Evolutionary conservation across 2,329 filamentous ascomycete genomes (phyloP), one percentile per base, ranked within the genome.

Genomic region (Neofusicoccum sp.): DNA sequence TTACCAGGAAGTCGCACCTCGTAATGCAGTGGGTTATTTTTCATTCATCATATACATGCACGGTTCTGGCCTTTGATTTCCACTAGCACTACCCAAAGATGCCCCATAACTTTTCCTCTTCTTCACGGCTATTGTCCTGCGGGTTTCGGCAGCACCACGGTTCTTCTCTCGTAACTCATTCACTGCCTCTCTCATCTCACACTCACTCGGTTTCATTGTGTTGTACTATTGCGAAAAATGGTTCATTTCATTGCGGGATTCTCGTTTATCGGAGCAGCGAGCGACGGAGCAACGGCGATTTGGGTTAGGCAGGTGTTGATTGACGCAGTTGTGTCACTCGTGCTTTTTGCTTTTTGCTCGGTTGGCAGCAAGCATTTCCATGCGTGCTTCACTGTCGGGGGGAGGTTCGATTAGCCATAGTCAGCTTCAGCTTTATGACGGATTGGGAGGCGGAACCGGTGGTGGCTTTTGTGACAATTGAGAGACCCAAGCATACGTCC

Each of bases 231-330:
- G 51, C 51, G 38, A 40, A 56, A 56, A 56, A 56, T 28, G 51
- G 51, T 31, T 38, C 51, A 56, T 56, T 56, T 56, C 36, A n/a
- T 56, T 43, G 51, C 51, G 54, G 54, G 54, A 44, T 57, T 60
- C 47, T 49, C 57, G 45, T 51, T 54, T 48, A 28, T 38, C 44
- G 58, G 58, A 53, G 58, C 40, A 60, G 44, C 44, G 44, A 60
- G 58, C 58, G 58, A 60, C 26, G 58, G 58, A 60, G 58, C 58
- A 60, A 38, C n/a, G 58, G 58, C 58, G 58, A 53, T 60, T 60
- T 45, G 54, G 54, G 41, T 26, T 31, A 44, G 54, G 54, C 54
- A 43, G 41, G 54, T 58, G 58, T 41, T 60, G 28, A 44, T 60
- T 51, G 30, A 44, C 45, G n/a, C 30, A 31, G n/a, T 51, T 36